Conservation (phyloP, 371 early-diverging fungal genomes). For the Dipsacomyces acuminosporus region DNA sequence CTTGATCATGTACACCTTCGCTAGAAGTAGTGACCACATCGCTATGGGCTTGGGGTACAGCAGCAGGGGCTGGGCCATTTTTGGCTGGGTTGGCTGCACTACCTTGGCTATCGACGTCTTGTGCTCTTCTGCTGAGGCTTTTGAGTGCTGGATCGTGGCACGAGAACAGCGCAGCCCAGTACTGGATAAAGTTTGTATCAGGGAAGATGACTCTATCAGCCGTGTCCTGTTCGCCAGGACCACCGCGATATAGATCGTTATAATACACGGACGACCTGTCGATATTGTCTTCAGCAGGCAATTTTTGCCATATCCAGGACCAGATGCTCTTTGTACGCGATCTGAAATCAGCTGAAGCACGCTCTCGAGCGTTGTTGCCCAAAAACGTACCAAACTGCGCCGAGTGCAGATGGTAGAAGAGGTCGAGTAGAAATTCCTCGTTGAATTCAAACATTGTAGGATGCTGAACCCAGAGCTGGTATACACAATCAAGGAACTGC, state of each 20-base stretch:
- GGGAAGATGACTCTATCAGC: conserved; percentile 57
- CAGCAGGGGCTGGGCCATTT: no score
- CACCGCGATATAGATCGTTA: conserved; percentile 54
- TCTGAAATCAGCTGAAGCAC: conserved; percentile 33
- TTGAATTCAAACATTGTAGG: conserved; percentile 92
- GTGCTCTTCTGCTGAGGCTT: no score
- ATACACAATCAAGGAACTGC: conserved; percentile 92
- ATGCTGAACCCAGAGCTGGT: conserved; percentile 80
- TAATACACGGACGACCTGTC: conserved; percentile 30
- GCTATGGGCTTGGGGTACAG: no score
- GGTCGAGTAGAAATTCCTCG: conserved; percentile 68
- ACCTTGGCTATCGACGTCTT: no score
- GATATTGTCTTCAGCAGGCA: conserved; percentile 22
- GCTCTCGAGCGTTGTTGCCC: conserved; percentile 83
- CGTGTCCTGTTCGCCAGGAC: conserved; percentile 42
- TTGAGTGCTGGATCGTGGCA: conserved; percentile 29
- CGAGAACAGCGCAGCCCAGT: conserved; percentile 67
- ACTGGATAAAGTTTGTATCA: conserved; percentile 57
- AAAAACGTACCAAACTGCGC: conserved; percentile 93
- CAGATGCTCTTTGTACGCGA: conserved; percentile 67
- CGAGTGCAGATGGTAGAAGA: conserved; percentile 79
- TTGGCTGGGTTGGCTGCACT: no score
- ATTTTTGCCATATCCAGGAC: conserved; percentile 66
- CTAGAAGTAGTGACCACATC: no score
- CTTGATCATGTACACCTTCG: no score